Evolutionary conservation across 306 rosid genomes (phyloP), one percentile per base, ranked within the genome.

Genomic region (Urtica urens): DNA sequence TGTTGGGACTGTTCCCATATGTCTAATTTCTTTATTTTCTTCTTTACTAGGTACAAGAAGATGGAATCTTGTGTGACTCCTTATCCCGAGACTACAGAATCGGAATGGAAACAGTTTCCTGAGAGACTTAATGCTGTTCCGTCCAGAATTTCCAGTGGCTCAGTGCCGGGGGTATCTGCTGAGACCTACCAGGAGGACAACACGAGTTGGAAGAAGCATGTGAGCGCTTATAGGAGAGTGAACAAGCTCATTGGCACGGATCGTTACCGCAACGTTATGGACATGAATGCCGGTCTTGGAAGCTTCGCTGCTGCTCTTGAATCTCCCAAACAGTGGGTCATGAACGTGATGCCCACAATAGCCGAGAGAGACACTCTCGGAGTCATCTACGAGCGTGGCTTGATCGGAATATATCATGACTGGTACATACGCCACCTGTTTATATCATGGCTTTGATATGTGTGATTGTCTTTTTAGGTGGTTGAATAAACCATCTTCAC

Each of bases 271-370:
- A 85, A 85, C 45, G 52, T 85, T 53, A 72, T 85, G 82, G 93
- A 85, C 71, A 85, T 85, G 95, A 81, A 76, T 63, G 95, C 95
- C 19, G 93, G 93, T 57, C 71, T 85, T 34, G 95, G 95, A 72
- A 62, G 95, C 65, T 85, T 85, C 78, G 93, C 93, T 60, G 82
- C 93, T 21, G 87, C 87, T 40, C 60, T 85, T 43, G 74, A 85
- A 5, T 81, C 93, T 63, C 82, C 84, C 16, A 85, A 72, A 64
- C 58, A 68, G 35, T 85, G 95, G 95, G 93, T 85, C 49, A 85
- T 85, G 82, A 85, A 85, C 62, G 87, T 81, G 48, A 65, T 80
- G 75, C 94, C 94, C 39, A 80, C 79, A 51, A 70, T 70, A 49
- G 73, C 86, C 15, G 75, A 77, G 79, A 80, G 74, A 75, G 79